A percentile compares a stretch with the other conserved stretches of the same genome.
Conservation (phyloP, 139 green algal genomes). For the Chlorella ohadii region DNA sequence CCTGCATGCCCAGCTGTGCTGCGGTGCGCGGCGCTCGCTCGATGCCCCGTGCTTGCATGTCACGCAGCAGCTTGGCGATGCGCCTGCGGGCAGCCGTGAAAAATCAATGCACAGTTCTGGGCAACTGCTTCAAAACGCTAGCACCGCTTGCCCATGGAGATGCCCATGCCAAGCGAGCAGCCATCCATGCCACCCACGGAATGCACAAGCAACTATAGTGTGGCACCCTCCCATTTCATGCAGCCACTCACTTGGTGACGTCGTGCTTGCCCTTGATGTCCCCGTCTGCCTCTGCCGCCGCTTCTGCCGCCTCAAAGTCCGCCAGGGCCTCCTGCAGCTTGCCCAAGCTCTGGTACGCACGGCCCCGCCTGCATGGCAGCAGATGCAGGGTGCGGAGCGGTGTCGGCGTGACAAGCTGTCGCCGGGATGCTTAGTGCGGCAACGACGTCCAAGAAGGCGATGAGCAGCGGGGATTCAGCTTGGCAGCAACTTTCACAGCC, state of each 20-base stretch:
- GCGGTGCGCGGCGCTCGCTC: background rate
- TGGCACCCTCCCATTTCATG: no score
- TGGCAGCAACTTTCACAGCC: no score
- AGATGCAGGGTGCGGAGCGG: no score
- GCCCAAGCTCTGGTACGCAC: background rate
- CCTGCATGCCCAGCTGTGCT: background rate
- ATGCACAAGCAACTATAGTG: no score
- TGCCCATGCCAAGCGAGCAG: no score
- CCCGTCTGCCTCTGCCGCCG: background rate
- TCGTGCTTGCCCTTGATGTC: background rate
- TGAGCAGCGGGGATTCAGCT: no score
- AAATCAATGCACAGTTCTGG: no score
- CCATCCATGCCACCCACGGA: no score
- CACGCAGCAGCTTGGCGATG: background rate
- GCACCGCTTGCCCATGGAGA: no score
- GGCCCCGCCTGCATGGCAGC: background rate
- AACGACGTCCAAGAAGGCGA: no score
- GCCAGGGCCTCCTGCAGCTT: conserved; percentile 18
- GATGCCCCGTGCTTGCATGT: conserved; percentile 8
- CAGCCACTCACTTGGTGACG: conserved; percentile 9
- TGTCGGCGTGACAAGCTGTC: background rate
- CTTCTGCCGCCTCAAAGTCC: background rate
- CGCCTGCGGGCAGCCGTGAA: conserved; percentile 1
- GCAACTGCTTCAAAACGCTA: no score
- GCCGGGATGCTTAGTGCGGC: no score